Evolutionary conservation across 225 moss, liverwort and hornwort species (phyloP), one percentile per base, ranked within the genome.

Genomic region (Antitrichia curtipendula): DNA sequence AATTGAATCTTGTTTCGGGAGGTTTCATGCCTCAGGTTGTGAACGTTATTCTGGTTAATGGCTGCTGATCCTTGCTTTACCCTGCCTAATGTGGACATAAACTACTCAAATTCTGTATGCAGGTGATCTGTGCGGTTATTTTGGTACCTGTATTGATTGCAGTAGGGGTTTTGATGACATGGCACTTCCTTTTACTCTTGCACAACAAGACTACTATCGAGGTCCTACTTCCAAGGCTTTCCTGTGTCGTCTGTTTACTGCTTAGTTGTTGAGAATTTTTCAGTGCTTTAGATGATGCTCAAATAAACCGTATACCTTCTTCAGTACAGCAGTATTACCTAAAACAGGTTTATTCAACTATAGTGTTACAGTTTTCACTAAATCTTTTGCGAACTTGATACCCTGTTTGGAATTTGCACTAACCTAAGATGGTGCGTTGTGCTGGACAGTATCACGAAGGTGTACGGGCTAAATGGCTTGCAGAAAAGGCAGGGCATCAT

Each of bases 131-230:
- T 93, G 95, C 93, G 58, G 92, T 91, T 71, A 84, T 98, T 87
- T 89, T 98, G 85, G 89, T 97, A 75, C 96, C 96, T 86, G 94
- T 96, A 38, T 91, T 98, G 84, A 85, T 97, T 88, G 96, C 98
- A 71, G 96, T 98, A 34, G 95, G 96, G 59, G 96, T 98, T 40
- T 91, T 98, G 70, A 91, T 96, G 89, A 91, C 91, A n/a, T 98
- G 98, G 98, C 98, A 98, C 88, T 88, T 98, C 16, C 92, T 94
- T 88, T 92, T 98, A 83, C 91, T 98, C 83, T 78, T 98, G 86
- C 98, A 97, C 82, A 97, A 98, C 93, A 98, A 96, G 91, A 98
- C 98, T 65, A 98, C 98, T 63, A 98, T 98, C 78, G 98, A 98
- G 98, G 98, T 98, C 76, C 78, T 69, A 49, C 49, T 81, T 87